Evolutionary conservation across 352 stramenopile species (phyloP).

Genomic region (Globisporangium cederbergense): DNA sequence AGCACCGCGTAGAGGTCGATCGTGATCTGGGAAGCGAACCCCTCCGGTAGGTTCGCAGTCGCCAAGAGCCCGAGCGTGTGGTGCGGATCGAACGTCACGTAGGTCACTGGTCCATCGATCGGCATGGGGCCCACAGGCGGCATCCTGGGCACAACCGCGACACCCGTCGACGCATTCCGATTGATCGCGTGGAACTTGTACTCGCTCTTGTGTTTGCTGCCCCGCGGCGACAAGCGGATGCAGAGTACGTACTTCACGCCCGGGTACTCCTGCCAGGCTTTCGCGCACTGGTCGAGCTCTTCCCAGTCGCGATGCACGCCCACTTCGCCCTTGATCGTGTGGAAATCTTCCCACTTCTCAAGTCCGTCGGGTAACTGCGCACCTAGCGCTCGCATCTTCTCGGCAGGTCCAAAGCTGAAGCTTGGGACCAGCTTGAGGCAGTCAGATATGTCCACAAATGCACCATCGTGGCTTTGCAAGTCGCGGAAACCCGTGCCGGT

Average conservation of each 20-base stretch:
- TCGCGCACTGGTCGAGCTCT: background rate
- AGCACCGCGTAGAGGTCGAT: background rate
- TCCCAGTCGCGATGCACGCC: background rate
- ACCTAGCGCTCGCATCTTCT: background rate
- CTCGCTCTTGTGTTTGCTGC: background rate
- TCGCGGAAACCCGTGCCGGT: background rate
- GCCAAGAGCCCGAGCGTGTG: background rate
- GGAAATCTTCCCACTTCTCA: background rate
- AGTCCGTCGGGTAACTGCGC: background rate
- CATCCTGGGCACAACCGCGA: background rate
- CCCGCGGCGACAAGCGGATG: background rate
- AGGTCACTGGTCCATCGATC: background rate
- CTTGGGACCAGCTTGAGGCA: background rate
- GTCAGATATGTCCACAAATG: background rate
- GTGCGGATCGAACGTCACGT: constrained; percentile 2
- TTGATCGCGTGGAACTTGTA: constrained; percentile 1
- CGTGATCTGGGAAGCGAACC: background rate
- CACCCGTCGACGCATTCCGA: background rate
- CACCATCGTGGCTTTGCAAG: background rate
- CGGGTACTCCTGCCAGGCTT: background rate
- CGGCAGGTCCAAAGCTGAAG: background rate
- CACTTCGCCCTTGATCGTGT: constrained; percentile 6
- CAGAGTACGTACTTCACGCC: background rate
- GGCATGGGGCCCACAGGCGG: background rate
- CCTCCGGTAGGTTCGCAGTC: background rate